Conservation (phyloP, 257 asterid species). For the Solanum rostratum region DNA sequence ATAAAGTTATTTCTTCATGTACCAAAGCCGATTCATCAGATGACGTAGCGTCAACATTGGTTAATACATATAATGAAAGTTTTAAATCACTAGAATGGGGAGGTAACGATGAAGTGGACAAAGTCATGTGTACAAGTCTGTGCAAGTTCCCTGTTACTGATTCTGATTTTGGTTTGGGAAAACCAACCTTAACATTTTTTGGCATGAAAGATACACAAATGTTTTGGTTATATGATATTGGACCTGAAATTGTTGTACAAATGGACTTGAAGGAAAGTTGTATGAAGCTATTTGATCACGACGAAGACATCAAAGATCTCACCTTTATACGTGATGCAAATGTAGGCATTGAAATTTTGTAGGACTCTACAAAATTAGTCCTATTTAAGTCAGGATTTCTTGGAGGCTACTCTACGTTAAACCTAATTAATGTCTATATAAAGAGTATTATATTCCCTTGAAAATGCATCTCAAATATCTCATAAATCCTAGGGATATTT, state of each 20-base stretch:
- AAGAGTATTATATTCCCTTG: too few relatives aligned
- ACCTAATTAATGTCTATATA: too few relatives aligned
- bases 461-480: too few relatives aligned
- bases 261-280: background rate
- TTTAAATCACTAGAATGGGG: background rate
- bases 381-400: too few relatives aligned
- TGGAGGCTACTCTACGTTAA: too few relatives aligned
- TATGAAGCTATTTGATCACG: background rate
- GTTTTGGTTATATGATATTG: background rate
- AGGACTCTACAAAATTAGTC: too few relatives aligned
- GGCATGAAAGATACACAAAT: background rate
- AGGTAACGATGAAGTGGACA: background rate
- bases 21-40: background rate
- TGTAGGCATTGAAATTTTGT: too few relatives aligned
- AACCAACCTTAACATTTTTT: background rate
- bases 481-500: too few relatives aligned
- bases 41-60: background rate
- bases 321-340: background rate
- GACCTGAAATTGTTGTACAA: background rate
- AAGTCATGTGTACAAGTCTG: background rate
- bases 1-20: background rate
- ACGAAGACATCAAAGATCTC: background rate
- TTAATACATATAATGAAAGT: background rate
- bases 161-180: conserved; percentile 3
- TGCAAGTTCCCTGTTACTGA: background rate